phyloP scores from a whole-genome alignment of 192 early-diverging fungal species.

The Martensiomyces pterosporus region DNA sequence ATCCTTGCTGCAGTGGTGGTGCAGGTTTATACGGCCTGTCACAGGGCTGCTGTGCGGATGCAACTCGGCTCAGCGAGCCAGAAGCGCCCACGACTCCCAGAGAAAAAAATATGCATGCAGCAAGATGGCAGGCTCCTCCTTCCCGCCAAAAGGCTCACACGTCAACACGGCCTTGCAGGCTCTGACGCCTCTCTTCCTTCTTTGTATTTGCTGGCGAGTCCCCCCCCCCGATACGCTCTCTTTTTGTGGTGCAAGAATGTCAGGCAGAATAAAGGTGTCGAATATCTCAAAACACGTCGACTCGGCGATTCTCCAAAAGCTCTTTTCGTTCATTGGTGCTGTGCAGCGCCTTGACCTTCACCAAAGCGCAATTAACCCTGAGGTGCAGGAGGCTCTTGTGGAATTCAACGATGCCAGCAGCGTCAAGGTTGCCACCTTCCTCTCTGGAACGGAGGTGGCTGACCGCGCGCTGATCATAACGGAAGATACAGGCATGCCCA shows the following conservation, averaged over 20 bases:
- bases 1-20: too few species aligned
- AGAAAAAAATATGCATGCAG: too few species aligned
- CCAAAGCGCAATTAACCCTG: conserved; percentile 26
- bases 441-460: conserved; percentile 64
- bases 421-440: conserved; percentile 54
- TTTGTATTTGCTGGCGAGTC: conserved; percentile 2
- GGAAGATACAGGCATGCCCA: conserved; percentile 2
- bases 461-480: conserved; percentile 62
- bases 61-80: too few species aligned
- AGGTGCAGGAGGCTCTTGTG: conserved; percentile 61
- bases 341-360: conserved; percentile 31
- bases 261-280: conserved; percentile 57
- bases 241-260: background rate
- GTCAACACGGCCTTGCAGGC: too few species aligned
- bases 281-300: conserved; percentile 62
- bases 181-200: too few species aligned
- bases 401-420: conserved; percentile 52
- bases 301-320: conserved; percentile 47
- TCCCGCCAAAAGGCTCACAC: too few species aligned
- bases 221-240: too few species aligned
- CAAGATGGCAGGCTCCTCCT: too few species aligned
- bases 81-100: too few species aligned
- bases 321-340: conserved; percentile 61
- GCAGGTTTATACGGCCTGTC: too few species aligned
- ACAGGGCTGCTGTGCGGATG: too few species aligned